Conservation (phyloP, 345 rosid species). For the Rubroshorea leprosula region DNA sequence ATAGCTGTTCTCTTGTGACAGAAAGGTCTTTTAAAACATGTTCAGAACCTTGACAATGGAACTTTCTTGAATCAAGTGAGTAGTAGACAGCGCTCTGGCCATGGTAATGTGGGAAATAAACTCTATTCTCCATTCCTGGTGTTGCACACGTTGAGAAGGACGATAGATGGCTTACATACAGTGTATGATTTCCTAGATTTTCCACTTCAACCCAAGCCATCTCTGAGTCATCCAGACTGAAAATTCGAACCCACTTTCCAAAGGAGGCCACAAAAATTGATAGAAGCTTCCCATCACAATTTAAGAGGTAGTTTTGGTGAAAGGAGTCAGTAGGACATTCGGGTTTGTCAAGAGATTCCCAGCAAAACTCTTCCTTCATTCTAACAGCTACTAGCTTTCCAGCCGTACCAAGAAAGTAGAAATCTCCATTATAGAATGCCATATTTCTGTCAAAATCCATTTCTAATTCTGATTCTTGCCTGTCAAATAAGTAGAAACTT, state of each 20-base stretch:
- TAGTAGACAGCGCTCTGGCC: not conserved
- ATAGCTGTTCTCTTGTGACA: not conserved
- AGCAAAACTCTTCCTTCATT: no score
- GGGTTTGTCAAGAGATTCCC: not conserved
- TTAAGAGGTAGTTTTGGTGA: not conserved
- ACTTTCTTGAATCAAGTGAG: not conserved
- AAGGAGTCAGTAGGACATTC: not conserved
- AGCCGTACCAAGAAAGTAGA: no score
- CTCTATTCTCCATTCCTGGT: not conserved
- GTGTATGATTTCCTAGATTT: not conserved
- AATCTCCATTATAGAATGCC: no score
- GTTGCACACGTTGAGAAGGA: not conserved
- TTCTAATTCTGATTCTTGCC: no score
- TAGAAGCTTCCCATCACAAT: not conserved
- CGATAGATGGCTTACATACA: not conserved
- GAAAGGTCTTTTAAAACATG: not conserved
- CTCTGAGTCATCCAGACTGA: not conserved
- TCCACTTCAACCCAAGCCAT: not conserved
- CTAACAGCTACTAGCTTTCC: no score
- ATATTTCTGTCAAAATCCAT: no score
- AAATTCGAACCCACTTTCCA: not conserved
- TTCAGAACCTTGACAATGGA: not conserved
- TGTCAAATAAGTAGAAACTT: no score
- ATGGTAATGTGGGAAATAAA: not conserved
- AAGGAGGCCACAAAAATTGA: not conserved